Conservation (phyloP, 495 filamentous ascomycete species). For the Choiromyces venosus region DNA sequence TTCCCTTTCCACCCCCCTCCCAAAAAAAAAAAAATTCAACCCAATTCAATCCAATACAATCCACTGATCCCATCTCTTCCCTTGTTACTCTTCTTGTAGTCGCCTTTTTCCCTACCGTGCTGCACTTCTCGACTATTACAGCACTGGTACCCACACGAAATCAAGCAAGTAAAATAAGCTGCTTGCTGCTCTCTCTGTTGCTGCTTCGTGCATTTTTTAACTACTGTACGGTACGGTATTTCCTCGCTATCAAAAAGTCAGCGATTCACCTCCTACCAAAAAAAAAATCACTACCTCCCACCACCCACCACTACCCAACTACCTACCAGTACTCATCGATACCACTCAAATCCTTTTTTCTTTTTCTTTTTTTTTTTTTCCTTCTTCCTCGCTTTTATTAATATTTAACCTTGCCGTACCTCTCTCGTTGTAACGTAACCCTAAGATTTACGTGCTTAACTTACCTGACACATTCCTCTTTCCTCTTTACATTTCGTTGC, state of each 20-base stretch:
- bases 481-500: slow-evolving; percentile 1
- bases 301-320: too few species aligned
- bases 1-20: slow-evolving; percentile 1
- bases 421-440: slow-evolving; percentile 4
- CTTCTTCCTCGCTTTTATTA: background rate
- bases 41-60: slow-evolving; percentile 3
- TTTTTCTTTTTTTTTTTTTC: background rate
- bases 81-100: slow-evolving; percentile 12
- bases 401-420: background rate
- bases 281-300: background rate
- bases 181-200: background rate
- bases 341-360: background rate
- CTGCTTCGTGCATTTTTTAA: background rate
- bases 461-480: background rate
- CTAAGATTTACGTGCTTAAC: slow-evolving; percentile 2
- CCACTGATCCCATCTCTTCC: slow-evolving; percentile 17
- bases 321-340: too few species aligned
- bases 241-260: background rate
- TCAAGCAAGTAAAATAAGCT: slow-evolving; percentile 13
- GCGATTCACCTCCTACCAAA: background rate
- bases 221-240: background rate
- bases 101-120: slow-evolving; percentile 1
- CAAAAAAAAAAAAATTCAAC: slow-evolving; percentile 20
- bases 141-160: slow-evolving; percentile 2
- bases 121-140: background rate